These are phyloP conservation scores for Lipomyces spencermartinsiae DNA, from an alignment of 805 yeast genomes.

Conservation along the genomic window DNA sequence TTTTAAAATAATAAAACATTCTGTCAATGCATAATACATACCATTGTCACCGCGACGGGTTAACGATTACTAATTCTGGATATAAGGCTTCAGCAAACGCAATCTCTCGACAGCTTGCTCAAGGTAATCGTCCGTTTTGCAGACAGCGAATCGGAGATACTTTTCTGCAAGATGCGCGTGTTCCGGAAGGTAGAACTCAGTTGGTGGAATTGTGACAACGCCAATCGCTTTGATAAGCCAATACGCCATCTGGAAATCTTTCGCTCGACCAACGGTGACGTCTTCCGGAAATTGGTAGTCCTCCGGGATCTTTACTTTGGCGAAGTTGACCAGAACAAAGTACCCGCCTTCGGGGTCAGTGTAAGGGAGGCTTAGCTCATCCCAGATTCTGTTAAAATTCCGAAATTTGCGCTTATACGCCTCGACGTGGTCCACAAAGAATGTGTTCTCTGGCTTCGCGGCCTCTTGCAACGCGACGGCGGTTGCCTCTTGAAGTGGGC, in stretches of 20 bases:
- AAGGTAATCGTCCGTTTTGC: slow-evolving; percentile 85
- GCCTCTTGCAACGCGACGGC: slow-evolving; percentile 77
- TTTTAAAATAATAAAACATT: neutral
- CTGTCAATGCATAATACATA: neutral
- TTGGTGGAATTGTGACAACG: slow-evolving; percentile 95
- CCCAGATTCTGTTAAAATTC: slow-evolving; percentile 77
- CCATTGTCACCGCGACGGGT: neutral
- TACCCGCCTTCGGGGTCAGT: slow-evolving; percentile 94
- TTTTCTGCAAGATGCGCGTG: slow-evolving; percentile 81
- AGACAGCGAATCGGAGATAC: slow-evolving; percentile 90
- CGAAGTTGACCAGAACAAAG: slow-evolving; percentile 85
- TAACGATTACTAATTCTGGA: slow-evolving; percentile 41
- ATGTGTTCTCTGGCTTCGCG: slow-evolving; percentile 54
- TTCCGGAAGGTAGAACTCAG: slow-evolving; percentile 82
- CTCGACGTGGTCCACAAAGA: slow-evolving; percentile 71
- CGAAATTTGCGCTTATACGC: slow-evolving; percentile 75
- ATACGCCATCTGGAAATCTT: slow-evolving; percentile 86
- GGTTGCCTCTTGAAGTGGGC: slow-evolving; percentile 91
- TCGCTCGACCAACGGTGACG: slow-evolving; percentile 64
- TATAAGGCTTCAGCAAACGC: slow-evolving; percentile 69
- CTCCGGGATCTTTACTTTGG: slow-evolving; percentile 78
- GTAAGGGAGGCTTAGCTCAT: slow-evolving; percentile 86
- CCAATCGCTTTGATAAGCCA: slow-evolving; percentile 94
- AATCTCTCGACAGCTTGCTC: slow-evolving; percentile 83
- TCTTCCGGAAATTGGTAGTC: slow-evolving; percentile 76